A percentile compares a stretch with the other conserved stretches of the same genome.
These are phyloP conservation scores for Chrysanthemum makinoi DNA, from an alignment of 129 eudicot species.

Conservation along the genomic window DNA sequence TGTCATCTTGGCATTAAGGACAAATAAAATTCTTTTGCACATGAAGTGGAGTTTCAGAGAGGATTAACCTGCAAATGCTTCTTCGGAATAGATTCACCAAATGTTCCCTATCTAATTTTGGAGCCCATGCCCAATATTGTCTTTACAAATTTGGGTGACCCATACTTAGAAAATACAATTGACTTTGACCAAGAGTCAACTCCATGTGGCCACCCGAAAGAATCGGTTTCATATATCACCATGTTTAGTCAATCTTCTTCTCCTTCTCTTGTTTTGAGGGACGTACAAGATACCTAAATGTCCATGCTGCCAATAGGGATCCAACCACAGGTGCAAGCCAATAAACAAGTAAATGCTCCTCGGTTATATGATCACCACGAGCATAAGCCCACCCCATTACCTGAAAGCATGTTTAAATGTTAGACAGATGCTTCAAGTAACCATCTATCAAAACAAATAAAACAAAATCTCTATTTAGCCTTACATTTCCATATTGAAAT, in stretches of 20 bases:
- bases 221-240: slow-evolving; percentile 21
- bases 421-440: slow-evolving; percentile 8
- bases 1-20: no score
- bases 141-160: slow-evolving; percentile 9
- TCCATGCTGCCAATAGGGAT: slow-evolving; percentile 71
- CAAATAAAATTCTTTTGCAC: no score
- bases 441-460: slow-evolving; percentile 3
- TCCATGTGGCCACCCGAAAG: slow-evolving; percentile 5
- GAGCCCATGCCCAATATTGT: not conserved
- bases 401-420: slow-evolving; percentile 30
- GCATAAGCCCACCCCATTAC: slow-evolving; percentile 99
- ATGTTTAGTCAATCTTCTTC: slow-evolving; percentile 43
- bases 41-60: no score
- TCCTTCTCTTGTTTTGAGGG: slow-evolving; percentile 36
- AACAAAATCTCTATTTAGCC: not conserved
- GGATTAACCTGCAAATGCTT: not conserved
- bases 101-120: not conserved
- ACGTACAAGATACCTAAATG: slow-evolving; percentile 38
- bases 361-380: slow-evolving; percentile 72
- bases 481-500: not conserved
- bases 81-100: not conserved
- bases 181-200: slow-evolving; percentile 13
- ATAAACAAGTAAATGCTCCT: slow-evolving; percentile 75
- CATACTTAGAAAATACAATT: not conserved
- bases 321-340: slow-evolving; percentile 86